These are phyloP conservation scores for Elsinoe necatrix DNA, from an alignment of 2,329 filamentous ascomycete genomes.

Conservation along the genomic window DNA sequence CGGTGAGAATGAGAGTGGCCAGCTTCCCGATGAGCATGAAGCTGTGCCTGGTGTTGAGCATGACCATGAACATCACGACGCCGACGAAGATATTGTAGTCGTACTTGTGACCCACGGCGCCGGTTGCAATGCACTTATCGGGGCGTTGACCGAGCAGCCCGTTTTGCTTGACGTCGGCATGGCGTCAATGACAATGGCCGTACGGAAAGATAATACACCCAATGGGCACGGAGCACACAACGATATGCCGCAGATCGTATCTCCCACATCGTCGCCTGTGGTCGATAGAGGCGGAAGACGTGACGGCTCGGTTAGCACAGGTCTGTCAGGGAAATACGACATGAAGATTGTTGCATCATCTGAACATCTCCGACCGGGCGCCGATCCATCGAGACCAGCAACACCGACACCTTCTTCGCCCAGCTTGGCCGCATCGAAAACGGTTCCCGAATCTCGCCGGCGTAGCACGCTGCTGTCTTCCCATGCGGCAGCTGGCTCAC, in stretches of 20 bases:
- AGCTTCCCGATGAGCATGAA: conserved; percentile 32
- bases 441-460: conserved; percentile 25
- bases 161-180: conserved; percentile 84
- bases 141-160: conserved; percentile 82
- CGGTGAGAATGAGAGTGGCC: conserved; percentile 39
- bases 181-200: conserved; percentile 84
- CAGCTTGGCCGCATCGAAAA: conserved; percentile 22
- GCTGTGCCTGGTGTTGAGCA: conserved; percentile 23
- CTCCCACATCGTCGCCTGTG: conserved; percentile 19
- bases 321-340: conserved; percentile 56
- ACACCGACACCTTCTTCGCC: conserved; percentile 24
- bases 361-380: conserved; percentile 57
- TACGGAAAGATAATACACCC: conserved; percentile 43
- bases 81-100: conserved; percentile 66
- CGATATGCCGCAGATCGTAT: conserved; percentile 18
- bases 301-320: conserved; percentile 35
- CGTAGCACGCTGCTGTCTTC: conserved; percentile 21
- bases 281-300: conserved; percentile 26
- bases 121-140: conserved; percentile 90
- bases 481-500: conserved; percentile 21
- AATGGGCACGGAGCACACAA: conserved; percentile 11
- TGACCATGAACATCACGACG: conserved; percentile 34
- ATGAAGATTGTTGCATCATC: conserved; percentile 65
- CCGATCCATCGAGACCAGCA: conserved; percentile 32
- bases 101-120: conserved; percentile 90